Percentiles rank a stretch among this genome's conserved stretches.
These are phyloP conservation scores for Shiraia sp. DNA, from an alignment of 2,329 filamentous ascomycete species.

Conservation along the genomic window DNA sequence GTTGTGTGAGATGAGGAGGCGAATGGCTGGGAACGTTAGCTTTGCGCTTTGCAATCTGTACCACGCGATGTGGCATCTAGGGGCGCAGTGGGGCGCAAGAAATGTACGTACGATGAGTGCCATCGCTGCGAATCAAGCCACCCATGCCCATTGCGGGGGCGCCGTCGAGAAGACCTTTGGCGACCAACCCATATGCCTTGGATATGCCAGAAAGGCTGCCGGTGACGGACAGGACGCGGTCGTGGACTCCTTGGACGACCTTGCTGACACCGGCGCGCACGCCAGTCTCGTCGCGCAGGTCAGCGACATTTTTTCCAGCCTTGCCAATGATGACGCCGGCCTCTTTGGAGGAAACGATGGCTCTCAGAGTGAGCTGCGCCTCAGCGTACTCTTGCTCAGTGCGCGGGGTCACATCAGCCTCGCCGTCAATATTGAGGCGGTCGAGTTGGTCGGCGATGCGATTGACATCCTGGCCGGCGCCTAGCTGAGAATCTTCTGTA, in stretches of 20 bases:
- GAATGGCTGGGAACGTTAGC: conserved; percentile 69
- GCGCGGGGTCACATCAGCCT: conserved; percentile 77
- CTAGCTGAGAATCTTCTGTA: conserved; percentile 44
- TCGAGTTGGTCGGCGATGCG: conserved; percentile 50
- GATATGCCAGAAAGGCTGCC: conserved; percentile 86
- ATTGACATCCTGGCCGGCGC: conserved; percentile 36
- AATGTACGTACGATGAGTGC: conserved; percentile 84
- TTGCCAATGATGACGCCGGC: conserved; percentile 99
- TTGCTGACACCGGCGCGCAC: conserved; percentile 99
- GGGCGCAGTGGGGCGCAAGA: background rate
- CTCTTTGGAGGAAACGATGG: conserved; percentile 98
- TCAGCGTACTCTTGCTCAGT: conserved; percentile 97
- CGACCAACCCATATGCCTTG: conserved; percentile 90
- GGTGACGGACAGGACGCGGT: conserved; percentile 94
- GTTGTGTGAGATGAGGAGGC: conserved; percentile 97
- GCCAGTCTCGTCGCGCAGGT: conserved; percentile 94
- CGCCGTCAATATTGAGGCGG: conserved; percentile 44
- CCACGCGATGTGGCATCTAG: background rate
- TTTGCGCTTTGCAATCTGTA: background rate
- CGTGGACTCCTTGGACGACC: conserved; percentile 95
- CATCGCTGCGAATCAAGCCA: conserved; percentile 77
- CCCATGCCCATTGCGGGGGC: conserved; percentile 97
- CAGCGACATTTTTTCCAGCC: conserved; percentile 96
- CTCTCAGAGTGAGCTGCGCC: conserved; percentile 88
- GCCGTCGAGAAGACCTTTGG: conserved; percentile 87